Evolutionary conservation across 331 rosid species (phyloP).

Genomic region (Phaseolus coccineus): DNA sequence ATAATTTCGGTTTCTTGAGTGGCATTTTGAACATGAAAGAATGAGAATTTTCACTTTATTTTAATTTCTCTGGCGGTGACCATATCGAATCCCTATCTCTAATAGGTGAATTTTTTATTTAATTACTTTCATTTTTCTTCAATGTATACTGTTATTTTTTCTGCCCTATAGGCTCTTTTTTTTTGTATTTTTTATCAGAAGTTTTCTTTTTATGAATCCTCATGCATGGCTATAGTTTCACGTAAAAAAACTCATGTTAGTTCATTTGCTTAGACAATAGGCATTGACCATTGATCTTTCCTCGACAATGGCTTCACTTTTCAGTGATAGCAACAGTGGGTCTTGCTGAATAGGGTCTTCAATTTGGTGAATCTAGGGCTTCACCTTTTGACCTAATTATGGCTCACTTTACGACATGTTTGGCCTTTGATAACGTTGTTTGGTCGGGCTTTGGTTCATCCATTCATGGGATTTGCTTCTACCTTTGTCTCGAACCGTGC

Average conservation of each 20-base stretch:
- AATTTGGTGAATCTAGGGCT: not conserved
- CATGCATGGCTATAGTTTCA: not conserved
- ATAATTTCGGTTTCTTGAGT: not conserved
- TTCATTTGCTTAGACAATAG: not conserved
- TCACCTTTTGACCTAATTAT: not conserved
- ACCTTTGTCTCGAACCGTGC: not conserved
- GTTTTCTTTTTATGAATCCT: not conserved
- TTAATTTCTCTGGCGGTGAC: not conserved
- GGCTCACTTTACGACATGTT: not conserved
- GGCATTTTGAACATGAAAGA: not conserved
- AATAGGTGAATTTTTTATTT: not conserved
- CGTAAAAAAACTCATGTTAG: not conserved
- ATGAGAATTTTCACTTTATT: not conserved
- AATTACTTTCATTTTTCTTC: not conserved
- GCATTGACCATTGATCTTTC: not conserved
- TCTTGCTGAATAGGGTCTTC: not conserved
- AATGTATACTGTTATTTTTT: not conserved
- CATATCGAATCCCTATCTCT: not conserved
- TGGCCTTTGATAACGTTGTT: not conserved
- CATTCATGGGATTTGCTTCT: not conserved
- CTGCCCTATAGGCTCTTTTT: not conserved
- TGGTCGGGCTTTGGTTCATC: not conserved
- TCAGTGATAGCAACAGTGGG: too few species aligned
- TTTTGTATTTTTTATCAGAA: too few species aligned
- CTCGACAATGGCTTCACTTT: not conserved